These are phyloP conservation scores for Aspergillus brunneoviolaceus DNA, from an alignment of 2,329 filamentous ascomycete genomes.

Conservation along the genomic window DNA sequence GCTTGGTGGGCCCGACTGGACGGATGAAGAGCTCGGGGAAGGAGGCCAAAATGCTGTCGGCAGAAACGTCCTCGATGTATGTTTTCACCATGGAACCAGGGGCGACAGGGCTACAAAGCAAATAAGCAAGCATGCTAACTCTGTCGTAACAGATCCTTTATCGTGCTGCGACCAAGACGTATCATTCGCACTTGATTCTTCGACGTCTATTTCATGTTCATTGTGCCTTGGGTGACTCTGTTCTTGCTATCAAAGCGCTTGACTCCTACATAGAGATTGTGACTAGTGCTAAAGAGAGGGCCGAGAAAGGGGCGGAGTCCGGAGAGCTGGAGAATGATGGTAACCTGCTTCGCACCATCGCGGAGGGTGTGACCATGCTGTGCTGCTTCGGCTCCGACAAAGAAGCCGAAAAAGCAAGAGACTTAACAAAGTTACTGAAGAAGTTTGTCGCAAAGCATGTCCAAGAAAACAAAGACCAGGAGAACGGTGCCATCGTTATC, in stretches of 20 bases:
- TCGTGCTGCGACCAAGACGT: conserved; percentile 86
- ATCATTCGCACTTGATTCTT: conserved; percentile 87
- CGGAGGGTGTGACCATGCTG: conserved; percentile 75
- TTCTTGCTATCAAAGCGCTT: conserved; percentile 85
- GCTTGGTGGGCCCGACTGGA: conserved; percentile 76
- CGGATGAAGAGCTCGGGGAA: conserved; percentile 74
- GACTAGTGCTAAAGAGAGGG: conserved; percentile 77
- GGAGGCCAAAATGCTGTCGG: conserved; percentile 75
- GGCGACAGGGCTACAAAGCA: background rate
- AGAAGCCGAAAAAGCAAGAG: conserved; percentile 75
- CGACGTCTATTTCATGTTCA: conserved; percentile 86
- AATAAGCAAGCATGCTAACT: conserved; percentile 15
- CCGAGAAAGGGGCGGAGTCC: conserved; percentile 63
- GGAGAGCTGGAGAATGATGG: conserved; percentile 79
- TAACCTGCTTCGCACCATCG: conserved; percentile 72
- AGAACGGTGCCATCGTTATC: conserved; percentile 22
- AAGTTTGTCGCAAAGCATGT: conserved; percentile 67
- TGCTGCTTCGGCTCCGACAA: conserved; percentile 75
- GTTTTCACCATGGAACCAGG: conserved; percentile 15
- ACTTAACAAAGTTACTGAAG: conserved; percentile 69
- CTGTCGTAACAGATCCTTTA: conserved; percentile 68
- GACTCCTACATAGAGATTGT: conserved; percentile 90
- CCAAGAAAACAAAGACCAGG: conserved; percentile 25
- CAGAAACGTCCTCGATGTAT: conserved; percentile 70
- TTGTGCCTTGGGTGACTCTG: conserved; percentile 83